These are phyloP conservation scores for Tritrichomonas musculus DNA, from an alignment of 208 protist genomes.

Conservation along the genomic window DNA sequence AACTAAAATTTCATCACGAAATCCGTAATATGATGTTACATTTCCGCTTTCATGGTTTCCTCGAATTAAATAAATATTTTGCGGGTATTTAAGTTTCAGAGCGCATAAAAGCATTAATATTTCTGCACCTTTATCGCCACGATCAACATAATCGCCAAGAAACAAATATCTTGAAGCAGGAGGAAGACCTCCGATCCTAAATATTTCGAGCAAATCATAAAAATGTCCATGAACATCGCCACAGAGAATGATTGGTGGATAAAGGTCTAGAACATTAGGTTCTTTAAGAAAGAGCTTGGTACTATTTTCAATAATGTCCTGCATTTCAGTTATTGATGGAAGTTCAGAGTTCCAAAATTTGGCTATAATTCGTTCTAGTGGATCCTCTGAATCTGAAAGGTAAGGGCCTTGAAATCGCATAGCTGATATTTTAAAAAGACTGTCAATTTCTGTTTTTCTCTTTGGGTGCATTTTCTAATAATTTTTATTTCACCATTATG, in stretches of 20 bases:
- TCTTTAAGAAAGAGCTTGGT: neutral
- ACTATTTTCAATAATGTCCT: neutral
- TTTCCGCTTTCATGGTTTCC: neutral
- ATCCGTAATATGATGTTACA: neutral
- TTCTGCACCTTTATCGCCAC: neutral
- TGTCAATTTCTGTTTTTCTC: too few species aligned
- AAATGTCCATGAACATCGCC: conserved; percentile 11
- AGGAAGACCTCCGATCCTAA: neutral
- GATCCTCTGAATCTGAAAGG: too few species aligned
- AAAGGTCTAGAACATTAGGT: neutral
- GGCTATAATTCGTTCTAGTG: too few species aligned
- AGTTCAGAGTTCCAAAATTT: neutral
- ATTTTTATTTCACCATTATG: too few species aligned
- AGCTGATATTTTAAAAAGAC: too few species aligned
- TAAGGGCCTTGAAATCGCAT: too few species aligned
- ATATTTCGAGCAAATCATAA: conserved; percentile 22
- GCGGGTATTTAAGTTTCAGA: neutral
- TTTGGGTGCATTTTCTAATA: too few species aligned
- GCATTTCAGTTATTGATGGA: neutral
- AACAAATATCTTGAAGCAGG: neutral
- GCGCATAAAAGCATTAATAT: neutral
- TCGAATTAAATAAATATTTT: neutral
- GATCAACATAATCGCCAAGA: neutral
- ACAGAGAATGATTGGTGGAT: neutral
- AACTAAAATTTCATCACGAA: neutral